A percentile compares a stretch with the other conserved stretches of the same genome.
These are phyloP conservation scores for Aspergillus leporis DNA, from an alignment of 495 filamentous ascomycete species.

Conservation along the genomic window DNA sequence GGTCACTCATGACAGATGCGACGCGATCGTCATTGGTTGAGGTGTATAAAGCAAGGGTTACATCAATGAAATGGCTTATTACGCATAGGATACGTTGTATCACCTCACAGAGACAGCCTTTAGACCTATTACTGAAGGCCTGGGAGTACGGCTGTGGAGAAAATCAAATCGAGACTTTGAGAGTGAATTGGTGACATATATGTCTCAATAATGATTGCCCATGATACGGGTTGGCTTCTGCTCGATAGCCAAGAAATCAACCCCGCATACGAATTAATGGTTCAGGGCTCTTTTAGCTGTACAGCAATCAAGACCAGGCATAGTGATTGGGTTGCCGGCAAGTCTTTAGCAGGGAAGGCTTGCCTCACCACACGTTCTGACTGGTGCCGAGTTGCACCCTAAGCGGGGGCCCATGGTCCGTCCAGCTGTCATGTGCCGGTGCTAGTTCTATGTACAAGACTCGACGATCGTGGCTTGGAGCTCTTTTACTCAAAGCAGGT, in stretches of 20 bases:
- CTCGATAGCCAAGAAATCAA: not conserved
- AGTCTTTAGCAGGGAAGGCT: not conserved
- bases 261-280: not conserved
- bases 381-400: too few relatives aligned
- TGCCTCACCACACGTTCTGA: too few relatives aligned
- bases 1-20: slow-evolving; percentile 3
- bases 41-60: not conserved
- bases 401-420: too few relatives aligned
- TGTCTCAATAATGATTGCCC: not conserved
- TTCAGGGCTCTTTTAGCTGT: not conserved
- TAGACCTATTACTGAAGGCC: too few relatives aligned
- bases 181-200: not conserved
- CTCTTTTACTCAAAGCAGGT: too few relatives aligned
- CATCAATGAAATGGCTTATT: slow-evolving; percentile 3
- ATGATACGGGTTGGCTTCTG: not conserved
- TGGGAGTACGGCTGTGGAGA: not conserved
- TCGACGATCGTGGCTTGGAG: too few relatives aligned
- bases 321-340: not conserved
- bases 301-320: not conserved
- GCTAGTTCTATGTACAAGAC: too few relatives aligned
- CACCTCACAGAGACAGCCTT: not conserved
- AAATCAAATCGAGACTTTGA: not conserved
- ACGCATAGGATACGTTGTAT: not conserved
- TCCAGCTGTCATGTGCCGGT: too few relatives aligned
- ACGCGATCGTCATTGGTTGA: not conserved